These are phyloP conservation scores for rapeseed (Brassica napus) DNA, from an alignment of 345 rosid species.

Conservation along the genomic window Da-Ae NC_063450.1:36050001-36050500, in stretches of 20 bases:
- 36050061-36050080: too few relatives aligned
- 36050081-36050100: too few relatives aligned
- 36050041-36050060: too few relatives aligned
- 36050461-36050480: slow-evolving; percentile 9
- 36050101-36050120: too few relatives aligned
- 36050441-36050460: slow-evolving; percentile 18
- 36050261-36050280: background rate
- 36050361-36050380: slow-evolving; percentile 32
- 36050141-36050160: too few relatives aligned
- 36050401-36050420: background rate
- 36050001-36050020: too few relatives aligned
- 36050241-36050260: background rate
- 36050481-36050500: slow-evolving; percentile 36
- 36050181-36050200: too few relatives aligned
- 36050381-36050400: slow-evolving; percentile 15
- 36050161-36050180: too few relatives aligned
- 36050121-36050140: too few relatives aligned
- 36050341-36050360: slow-evolving; percentile 45
- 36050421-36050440: background rate
- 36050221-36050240: background rate
- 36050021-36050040: too few relatives aligned
- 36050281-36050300: background rate
- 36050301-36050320: slow-evolving; percentile 28
- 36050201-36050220: background rate
- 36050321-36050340: slow-evolving; percentile 30